These are phyloP conservation scores for Dioszegia crocea DNA, from an alignment of 768 basidiomycete genomes.

Conservation along the genomic window DNA sequence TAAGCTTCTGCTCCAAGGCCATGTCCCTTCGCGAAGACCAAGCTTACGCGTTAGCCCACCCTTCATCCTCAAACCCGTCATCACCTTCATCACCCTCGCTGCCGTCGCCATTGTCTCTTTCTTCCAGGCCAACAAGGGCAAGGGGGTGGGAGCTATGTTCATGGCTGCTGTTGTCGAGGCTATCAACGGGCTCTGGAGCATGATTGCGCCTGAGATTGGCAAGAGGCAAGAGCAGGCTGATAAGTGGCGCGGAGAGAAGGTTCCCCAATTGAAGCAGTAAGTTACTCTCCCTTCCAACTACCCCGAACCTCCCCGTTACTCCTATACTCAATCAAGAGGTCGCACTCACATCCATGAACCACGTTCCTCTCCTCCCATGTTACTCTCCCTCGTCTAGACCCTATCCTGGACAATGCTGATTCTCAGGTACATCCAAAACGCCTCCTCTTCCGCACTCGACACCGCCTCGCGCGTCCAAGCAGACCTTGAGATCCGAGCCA, in stretches of 20 bases:
- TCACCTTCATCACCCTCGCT: conserved; percentile 16
- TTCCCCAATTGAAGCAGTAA: conserved; percentile 6
- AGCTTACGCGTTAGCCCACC: conserved; percentile 15
- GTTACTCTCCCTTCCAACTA: neutral
- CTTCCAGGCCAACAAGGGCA: conserved; percentile 16
- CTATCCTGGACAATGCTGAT: neutral
- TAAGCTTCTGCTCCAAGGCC: conserved; percentile 10
- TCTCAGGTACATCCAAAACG: conserved; percentile 5
- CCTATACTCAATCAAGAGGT: too few species aligned
- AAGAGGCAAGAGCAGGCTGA: conserved; percentile 19
- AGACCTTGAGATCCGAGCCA: conserved; percentile 25
- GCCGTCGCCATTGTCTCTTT: conserved; percentile 20
- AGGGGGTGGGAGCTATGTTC: conserved; percentile 9
- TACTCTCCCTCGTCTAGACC: neutral
- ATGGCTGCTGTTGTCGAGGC: conserved; percentile 23
- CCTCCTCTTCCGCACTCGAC: neutral
- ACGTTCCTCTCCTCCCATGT: neutral
- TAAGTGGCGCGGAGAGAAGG: conserved; percentile 18
- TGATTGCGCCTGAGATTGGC: conserved; percentile 7
- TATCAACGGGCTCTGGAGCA: conserved; percentile 12
- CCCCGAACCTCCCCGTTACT: too few species aligned
- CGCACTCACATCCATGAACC: too few species aligned
- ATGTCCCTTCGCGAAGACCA: neutral
- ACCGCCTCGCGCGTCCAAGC: conserved; percentile 16
- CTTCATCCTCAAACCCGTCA: conserved; percentile 20